phyloP scores from a whole-genome alignment of 148 eudicot species.

The Polygonum maritimum region DNA sequence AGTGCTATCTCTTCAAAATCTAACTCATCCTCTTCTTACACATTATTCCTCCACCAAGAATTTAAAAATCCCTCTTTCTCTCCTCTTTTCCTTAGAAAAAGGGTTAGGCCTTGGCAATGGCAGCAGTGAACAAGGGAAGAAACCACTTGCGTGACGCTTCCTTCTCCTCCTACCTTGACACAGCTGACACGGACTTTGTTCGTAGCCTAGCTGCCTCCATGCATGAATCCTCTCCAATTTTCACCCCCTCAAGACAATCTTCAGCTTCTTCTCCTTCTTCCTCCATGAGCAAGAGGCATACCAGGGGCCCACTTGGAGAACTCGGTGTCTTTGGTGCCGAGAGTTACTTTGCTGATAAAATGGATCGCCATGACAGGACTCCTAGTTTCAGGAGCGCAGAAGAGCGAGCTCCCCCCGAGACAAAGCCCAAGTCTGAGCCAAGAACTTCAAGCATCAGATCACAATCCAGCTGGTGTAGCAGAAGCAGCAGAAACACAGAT shows the following conservation, averaged over 20 bases:
- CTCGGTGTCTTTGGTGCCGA: slow-evolving; percentile 53
- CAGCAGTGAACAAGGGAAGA: slow-evolving; percentile 15
- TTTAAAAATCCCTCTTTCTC: neutral
- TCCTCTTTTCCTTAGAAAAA: neutral
- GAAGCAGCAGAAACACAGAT: neutral
- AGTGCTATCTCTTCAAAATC: slow-evolving; percentile 9
- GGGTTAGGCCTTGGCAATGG: slow-evolving; percentile 22
- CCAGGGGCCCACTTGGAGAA: slow-evolving; percentile 19
- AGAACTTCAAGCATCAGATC: slow-evolving; percentile 1
- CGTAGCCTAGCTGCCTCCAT: slow-evolving; percentile 27
- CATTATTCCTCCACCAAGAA: neutral
- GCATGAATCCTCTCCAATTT: slow-evolving; percentile 21
- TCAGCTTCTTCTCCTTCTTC: slow-evolving; percentile 10
- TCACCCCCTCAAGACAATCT: slow-evolving; percentile 4
- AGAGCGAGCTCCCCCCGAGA: neutral
- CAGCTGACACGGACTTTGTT: slow-evolving; percentile 39
- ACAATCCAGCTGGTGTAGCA: neutral
- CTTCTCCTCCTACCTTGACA: slow-evolving; percentile 58
- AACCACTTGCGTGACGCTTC: slow-evolving; percentile 53
- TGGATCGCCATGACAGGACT: neutral
- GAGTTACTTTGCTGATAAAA: neutral
- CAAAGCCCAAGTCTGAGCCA: neutral
- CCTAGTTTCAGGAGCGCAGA: slow-evolving; percentile 1
- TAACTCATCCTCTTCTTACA: neutral
- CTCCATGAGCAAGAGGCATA: slow-evolving; percentile 13